A percentile compares a stretch with the other conserved stretches of the same genome.
Conservation (phyloP, 768 basidiomycete genomes). For the Termitomyces sp. region DNA sequence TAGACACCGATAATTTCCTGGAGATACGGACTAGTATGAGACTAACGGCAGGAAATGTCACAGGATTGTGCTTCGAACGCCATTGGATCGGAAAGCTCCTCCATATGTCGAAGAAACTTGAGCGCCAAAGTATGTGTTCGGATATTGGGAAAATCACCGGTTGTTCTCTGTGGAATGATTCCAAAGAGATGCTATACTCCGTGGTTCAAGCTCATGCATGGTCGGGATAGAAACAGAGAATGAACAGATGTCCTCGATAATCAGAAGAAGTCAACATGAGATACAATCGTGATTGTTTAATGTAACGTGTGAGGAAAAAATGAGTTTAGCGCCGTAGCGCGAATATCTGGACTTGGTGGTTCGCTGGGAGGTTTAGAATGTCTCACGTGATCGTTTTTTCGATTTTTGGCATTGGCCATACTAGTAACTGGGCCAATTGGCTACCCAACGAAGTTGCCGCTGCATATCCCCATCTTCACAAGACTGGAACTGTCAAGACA, state of each 20-base stretch:
- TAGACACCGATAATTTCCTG: background rate
- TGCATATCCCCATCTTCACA: background rate
- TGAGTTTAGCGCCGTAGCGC: background rate
- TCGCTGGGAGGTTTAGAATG: background rate
- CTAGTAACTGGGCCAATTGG: too few relatives aligned
- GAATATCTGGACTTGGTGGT: background rate
- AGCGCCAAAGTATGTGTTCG: background rate
- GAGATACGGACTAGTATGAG: background rate
- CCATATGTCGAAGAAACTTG: background rate
- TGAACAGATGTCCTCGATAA: background rate
- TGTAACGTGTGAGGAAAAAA: background rate
- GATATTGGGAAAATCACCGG: background rate
- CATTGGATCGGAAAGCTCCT: background rate
- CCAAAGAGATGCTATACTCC: background rate
- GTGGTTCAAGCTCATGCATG: background rate
- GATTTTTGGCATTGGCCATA: too few relatives aligned
- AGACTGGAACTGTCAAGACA: background rate
- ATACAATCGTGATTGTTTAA: too few relatives aligned
- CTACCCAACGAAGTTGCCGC: background rate
- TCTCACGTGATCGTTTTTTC: background rate
- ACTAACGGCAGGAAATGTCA: background rate
- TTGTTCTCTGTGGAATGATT: background rate
- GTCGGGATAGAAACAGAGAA: background rate
- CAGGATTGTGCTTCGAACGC: background rate
- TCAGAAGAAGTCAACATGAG: background rate